Evolutionary conservation across 2,329 filamentous ascomycete species (phyloP).

Genomic region (Phoma herbarum): DNA sequence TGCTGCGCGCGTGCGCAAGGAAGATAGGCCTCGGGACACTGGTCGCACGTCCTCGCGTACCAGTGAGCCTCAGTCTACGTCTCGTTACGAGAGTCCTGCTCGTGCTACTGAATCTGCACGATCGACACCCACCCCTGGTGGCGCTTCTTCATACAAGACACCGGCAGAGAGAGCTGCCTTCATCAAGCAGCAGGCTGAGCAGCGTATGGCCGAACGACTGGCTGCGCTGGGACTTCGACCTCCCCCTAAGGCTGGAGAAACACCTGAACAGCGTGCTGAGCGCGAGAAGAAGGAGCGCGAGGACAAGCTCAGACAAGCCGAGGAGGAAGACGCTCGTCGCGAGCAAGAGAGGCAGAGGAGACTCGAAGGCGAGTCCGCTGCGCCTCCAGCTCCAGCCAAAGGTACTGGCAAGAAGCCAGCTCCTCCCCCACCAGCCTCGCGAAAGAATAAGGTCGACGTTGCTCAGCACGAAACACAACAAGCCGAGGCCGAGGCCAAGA

Average conservation of each 20-base stretch:
- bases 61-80: slow-evolving; percentile 47
- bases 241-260: slow-evolving; percentile 80
- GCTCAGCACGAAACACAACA: slow-evolving; percentile 65
- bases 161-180: slow-evolving; percentile 94
- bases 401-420: slow-evolving; percentile 62
- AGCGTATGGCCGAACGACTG: slow-evolving; percentile 94
- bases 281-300: slow-evolving; percentile 88
- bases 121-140: slow-evolving; percentile 62
- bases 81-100: slow-evolving; percentile 62
- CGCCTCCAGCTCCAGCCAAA: slow-evolving; percentile 64
- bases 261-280: slow-evolving; percentile 82
- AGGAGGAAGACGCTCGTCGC: slow-evolving; percentile 90
- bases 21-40: slow-evolving; percentile 54
- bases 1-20: slow-evolving; percentile 72
- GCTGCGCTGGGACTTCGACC: slow-evolving; percentile 92
- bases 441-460: slow-evolving; percentile 70
- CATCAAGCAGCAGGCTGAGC: slow-evolving; percentile 96
- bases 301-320: slow-evolving; percentile 85
- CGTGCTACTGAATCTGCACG: slow-evolving; percentile 59
- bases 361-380: slow-evolving; percentile 77
- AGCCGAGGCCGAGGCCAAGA: slow-evolving; percentile 64
- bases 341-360: slow-evolving; percentile 87
- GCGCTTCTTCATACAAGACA: slow-evolving; percentile 81
- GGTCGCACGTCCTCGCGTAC: slow-evolving; percentile 53
- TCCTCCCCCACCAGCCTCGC: slow-evolving; percentile 74